A percentile compares a stretch with the other conserved stretches of the same genome.
phyloP scores from a whole-genome alignment of 148 eudicot species.

The Camellia sinensis region DNA sequence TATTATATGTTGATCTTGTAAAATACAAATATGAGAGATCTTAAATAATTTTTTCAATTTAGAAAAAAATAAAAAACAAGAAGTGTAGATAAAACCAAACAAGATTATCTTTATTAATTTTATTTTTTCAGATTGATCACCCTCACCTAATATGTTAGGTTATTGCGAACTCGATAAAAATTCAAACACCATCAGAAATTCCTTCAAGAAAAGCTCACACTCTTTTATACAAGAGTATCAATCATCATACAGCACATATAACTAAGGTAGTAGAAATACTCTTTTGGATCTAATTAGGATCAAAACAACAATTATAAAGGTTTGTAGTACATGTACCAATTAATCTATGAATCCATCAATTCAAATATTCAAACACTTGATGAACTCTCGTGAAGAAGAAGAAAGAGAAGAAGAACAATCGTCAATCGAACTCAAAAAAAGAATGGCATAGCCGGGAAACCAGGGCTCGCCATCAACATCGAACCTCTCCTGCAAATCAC shows the following conservation, averaged over 20 bases:
- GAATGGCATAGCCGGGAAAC: not conserved
- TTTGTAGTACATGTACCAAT: not conserved
- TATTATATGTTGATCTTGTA: too few species aligned
- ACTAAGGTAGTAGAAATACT: not conserved
- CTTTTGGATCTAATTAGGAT: not conserved
- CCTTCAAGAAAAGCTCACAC: too few species aligned
- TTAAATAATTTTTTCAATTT: too few species aligned
- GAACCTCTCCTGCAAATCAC: not conserved
- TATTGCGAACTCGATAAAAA: too few species aligned
- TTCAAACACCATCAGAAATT: too few species aligned
- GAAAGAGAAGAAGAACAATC: not conserved
- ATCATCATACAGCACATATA: not conserved
- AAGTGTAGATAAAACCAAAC: too few species aligned
- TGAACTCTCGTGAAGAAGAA: not conserved
- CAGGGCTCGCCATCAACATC: not conserved
- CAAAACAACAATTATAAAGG: not conserved
- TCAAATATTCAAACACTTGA: not conserved
- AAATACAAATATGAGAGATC: too few species aligned
- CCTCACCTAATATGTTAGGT: too few species aligned
- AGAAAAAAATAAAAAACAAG: too few species aligned
- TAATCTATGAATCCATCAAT: not conserved
- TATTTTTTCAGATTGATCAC: too few species aligned
- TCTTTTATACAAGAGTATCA: not conserved
- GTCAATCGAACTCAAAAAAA: not conserved
- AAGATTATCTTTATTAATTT: too few species aligned